These are phyloP conservation scores for Penicillium sp. DNA, from an alignment of 2,329 filamentous ascomycete species.

Conservation along the genomic window DNA sequence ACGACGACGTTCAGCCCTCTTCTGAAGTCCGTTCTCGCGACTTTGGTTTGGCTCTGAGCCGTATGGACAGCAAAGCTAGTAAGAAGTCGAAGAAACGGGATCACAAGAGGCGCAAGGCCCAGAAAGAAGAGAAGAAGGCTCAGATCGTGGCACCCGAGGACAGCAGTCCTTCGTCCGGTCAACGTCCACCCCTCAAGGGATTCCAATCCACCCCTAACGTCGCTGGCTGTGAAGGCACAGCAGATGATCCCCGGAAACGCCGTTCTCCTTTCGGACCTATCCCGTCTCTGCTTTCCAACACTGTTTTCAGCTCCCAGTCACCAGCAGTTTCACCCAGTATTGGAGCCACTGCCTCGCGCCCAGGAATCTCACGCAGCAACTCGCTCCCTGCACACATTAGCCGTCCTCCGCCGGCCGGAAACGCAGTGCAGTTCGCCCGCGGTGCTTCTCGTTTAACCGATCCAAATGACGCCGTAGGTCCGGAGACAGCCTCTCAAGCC, in stretches of 20 bases:
- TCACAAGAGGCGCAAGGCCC: slow-evolving; percentile 21
- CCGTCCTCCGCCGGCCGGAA: slow-evolving; percentile 30
- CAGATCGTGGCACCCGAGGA: slow-evolving; percentile 4
- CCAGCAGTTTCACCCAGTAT: slow-evolving; percentile 11
- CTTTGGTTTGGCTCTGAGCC: slow-evolving; percentile 26
- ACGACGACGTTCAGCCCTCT: slow-evolving; percentile 23
- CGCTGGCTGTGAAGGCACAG: slow-evolving; percentile 9
- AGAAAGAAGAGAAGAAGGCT: slow-evolving; percentile 19
- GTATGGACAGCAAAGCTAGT: slow-evolving; percentile 14
- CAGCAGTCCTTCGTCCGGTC: neutral
- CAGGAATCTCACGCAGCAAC: slow-evolving; percentile 32
- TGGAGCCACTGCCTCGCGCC: slow-evolving; percentile 16
- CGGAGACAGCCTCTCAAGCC: slow-evolving; percentile 15
- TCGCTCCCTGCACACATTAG: slow-evolving; percentile 33
- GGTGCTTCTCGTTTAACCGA: slow-evolving; percentile 32
- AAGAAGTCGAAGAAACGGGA: slow-evolving; percentile 25
- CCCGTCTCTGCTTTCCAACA: slow-evolving; percentile 36
- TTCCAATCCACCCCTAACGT: slow-evolving; percentile 18
- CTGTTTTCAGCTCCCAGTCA: slow-evolving; percentile 32
- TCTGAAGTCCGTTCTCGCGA: slow-evolving; percentile 31
- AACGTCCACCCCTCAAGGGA: slow-evolving; percentile 18
- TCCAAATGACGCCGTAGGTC: slow-evolving; percentile 11
- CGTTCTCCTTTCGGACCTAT: slow-evolving; percentile 34
- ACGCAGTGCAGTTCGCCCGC: slow-evolving; percentile 37
- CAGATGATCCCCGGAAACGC: slow-evolving; percentile 22